A percentile compares a stretch with the other conserved stretches of the same genome.
These are phyloP conservation scores for Rhizopus stolonifer DNA, from an alignment of 371 early-diverging fungal genomes.

Conservation along the genomic window DNA sequence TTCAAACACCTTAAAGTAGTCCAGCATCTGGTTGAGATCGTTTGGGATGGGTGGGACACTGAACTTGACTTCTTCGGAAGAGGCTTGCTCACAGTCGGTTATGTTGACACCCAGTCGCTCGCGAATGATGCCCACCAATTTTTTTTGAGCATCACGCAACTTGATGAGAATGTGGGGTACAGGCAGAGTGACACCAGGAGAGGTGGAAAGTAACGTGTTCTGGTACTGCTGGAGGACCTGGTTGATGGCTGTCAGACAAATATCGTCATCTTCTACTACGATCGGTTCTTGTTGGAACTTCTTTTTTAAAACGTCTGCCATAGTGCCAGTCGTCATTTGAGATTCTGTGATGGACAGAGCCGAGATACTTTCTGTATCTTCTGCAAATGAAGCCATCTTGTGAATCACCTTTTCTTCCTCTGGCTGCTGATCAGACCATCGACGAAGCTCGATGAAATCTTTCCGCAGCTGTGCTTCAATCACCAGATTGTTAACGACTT, in stretches of 20 bases:
- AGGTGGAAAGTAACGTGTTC: conserved; percentile 73
- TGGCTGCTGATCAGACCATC: conserved; percentile 4
- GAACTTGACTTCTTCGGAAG: background rate
- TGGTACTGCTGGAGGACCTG: conserved; percentile 51
- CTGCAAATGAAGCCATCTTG: conserved; percentile 8
- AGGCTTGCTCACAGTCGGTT: background rate
- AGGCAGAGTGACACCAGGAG: conserved; percentile 78
- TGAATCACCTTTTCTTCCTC: conserved; percentile 1
- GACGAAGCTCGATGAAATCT: conserved; percentile 19
- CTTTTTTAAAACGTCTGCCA: conserved; percentile 17
- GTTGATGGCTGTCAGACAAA: conserved; percentile 32
- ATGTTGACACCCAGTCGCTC: conserved; percentile 13
- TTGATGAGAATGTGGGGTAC: conserved; percentile 78
- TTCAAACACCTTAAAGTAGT: conserved; percentile 29
- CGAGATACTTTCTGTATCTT: conserved; percentile 23
- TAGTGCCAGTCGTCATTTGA: conserved; percentile 21
- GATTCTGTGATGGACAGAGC: conserved; percentile 26
- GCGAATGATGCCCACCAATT: conserved; percentile 26
- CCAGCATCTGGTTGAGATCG: conserved; percentile 22
- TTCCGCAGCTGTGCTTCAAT: conserved; percentile 63
- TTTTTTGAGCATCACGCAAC: conserved; percentile 51
- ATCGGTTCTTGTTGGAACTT: conserved; percentile 12
- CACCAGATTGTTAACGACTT: conserved; percentile 79
- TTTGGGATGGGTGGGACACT: conserved; percentile 21
- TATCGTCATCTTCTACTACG: conserved; percentile 33